These are phyloP conservation scores for Trametes coccinea DNA, from an alignment of 768 basidiomycete species.

Conservation along the genomic window DNA sequence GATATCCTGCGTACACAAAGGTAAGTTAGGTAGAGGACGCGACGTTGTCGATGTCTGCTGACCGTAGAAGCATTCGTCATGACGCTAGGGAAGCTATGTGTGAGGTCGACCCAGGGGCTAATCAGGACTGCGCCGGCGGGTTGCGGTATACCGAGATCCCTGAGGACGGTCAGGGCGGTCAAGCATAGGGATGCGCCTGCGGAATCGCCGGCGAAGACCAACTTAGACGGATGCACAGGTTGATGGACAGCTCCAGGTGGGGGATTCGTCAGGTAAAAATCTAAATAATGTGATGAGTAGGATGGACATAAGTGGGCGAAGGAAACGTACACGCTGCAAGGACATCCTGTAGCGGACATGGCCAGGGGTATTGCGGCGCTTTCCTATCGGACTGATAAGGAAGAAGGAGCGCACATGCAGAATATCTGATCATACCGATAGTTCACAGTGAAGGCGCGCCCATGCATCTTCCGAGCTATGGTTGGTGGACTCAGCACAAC, in stretches of 20 bases:
- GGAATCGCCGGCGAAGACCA: slow-evolving; percentile 78
- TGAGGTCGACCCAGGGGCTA: slow-evolving; percentile 85
- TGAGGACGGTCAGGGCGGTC: slow-evolving; percentile 58
- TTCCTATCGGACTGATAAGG: slow-evolving; percentile 44
- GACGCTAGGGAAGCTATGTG: slow-evolving; percentile 79
- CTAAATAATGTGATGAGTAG: slow-evolving; percentile 32
- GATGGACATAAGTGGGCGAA: not conserved
- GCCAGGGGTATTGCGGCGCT: slow-evolving; percentile 86
- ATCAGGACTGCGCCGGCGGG: slow-evolving; percentile 80
- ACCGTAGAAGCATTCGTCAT: slow-evolving; percentile 67
- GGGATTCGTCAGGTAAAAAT: slow-evolving; percentile 74
- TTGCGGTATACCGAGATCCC: slow-evolving; percentile 67
- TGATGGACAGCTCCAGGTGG: slow-evolving; percentile 64
- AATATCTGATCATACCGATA: slow-evolving; percentile 40
- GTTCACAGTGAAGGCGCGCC: slow-evolving; percentile 65
- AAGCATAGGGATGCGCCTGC: slow-evolving; percentile 73
- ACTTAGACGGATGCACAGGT: slow-evolving; percentile 62
- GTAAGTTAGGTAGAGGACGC: not conserved
- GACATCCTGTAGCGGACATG: slow-evolving; percentile 73
- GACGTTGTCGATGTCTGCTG: slow-evolving; percentile 19
- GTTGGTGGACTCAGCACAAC: slow-evolving; percentile 23
- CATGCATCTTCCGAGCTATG: slow-evolving; percentile 67
- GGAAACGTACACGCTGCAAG: slow-evolving; percentile 62
- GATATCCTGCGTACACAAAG: slow-evolving; percentile 52
- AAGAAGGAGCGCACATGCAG: not conserved